Base-by-base conservation (phyloP, 768 basidiomycete genomes). In the Boletales sp. region DNA sequence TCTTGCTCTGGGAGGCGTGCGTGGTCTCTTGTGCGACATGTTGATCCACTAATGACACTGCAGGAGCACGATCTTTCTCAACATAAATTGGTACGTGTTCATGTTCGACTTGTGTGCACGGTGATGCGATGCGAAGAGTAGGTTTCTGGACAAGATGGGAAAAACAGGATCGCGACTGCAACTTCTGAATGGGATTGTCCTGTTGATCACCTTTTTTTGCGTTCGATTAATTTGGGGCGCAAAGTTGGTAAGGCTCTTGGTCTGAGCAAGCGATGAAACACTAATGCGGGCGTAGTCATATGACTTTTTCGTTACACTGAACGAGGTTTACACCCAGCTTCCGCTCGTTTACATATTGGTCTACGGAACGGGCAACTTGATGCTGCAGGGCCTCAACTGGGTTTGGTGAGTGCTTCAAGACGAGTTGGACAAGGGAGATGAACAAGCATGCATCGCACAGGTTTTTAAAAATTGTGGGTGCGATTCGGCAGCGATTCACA, bases 41-140 rank as follows among this genome's bases (percentile, higher is more conserved):
- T 57, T 10, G 38, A 15, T 30, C 29, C 47, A 34, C 50, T 58
- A 31, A 58, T 17, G 7, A 40, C 38, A 32, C 31, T 39, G 15
- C 52, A 84, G 83, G 70, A 87, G 84, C 71, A 94, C 92, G 0
- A 80, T 92, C 50, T 92, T 94, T 69, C 73, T 95, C 54, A 88
- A 95, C 59, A 81, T 89, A 47, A 90, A 94, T 54, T 93, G 90
- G 90, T 91, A 56, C 52, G 73, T 64, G 45, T 17, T 29, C 13
- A 17, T 14, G 38, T 37, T 9, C 8, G 31, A 24, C 39, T 17
- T 24, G 17, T 31, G 31, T 34, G 42, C 21, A 24, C 11, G 12
- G 30, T 42, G 43, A 39, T 42, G 29, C 18, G 15, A 50, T 31
- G 7, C 45, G 13, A 29, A 40, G 13, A 47, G 9, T 44, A 87